Evolutionary conservation across 129 eudicot genomes (phyloP), one percentile per base, ranked within the genome.

Genomic region (Apium graveolens): DNA sequence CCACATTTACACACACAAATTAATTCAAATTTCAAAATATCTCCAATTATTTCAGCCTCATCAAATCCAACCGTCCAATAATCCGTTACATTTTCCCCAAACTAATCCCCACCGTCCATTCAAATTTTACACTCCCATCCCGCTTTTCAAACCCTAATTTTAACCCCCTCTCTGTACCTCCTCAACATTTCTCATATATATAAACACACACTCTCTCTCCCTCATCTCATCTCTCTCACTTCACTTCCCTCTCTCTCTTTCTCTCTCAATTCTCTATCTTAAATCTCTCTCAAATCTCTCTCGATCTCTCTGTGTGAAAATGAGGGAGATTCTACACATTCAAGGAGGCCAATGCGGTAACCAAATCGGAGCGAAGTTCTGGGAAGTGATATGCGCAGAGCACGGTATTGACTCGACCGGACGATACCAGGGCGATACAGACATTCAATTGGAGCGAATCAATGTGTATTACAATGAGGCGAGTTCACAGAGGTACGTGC

Each of bases 311-410:
- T 20, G 10, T 42, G 7, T 5, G 7, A 84, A 80, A 14, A 86
- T 86, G 89, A 86, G 89, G 68, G 89, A 86, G 82, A 86, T 86
- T 72, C 81, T 86, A 18, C 89, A 86, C 78, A 83, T 86, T 41
- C 89, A 86, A 35, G 89, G 84, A 43, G 89, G 89, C 73, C 89
- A 86, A 73, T 86, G 89, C 71, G 89, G 89, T 24, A 86, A 86
- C 86, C 89, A 86, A 46, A 86, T 86, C 57, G 89, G 89, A 1
- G 89, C 89, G 11, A 86, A 86, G 79, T 85, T 85, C 81, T 85
- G 88, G 88, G 88, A 85, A 38, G 88, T 86, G 2, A 82, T 86
- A 10, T 86, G 89, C 11, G 89, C 89, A 3, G 89, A 86, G 42
- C 89, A 86, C 78, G 89, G 89, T 18, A 83, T 86, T 0, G 89